Percentiles rank a stretch among this genome's conserved stretches.
Evolutionary conservation across 2,329 filamentous ascomycete genomes (phyloP).

Genomic region (Ophiostoma quercus): DNA sequence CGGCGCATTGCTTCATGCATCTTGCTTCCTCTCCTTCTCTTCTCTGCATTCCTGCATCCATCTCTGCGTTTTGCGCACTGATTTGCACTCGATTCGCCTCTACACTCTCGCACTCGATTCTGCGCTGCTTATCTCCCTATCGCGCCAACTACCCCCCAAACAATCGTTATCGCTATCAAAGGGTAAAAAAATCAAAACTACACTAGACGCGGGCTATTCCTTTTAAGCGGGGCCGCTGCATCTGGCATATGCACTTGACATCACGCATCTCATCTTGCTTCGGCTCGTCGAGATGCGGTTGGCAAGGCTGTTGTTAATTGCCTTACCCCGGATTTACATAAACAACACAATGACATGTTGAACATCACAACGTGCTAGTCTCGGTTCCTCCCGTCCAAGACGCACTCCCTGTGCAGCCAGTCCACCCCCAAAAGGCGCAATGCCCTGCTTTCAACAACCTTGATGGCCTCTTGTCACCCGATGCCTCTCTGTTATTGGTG

Average conservation of each 20-base stretch:
- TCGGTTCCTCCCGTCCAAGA: constrained; percentile 24
- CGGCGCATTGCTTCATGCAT: not conserved
- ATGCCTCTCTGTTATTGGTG: constrained; percentile 5
- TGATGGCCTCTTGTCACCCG: constrained; percentile 24
- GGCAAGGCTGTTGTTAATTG: constrained; percentile 4
- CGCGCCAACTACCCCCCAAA: constrained; percentile 2
- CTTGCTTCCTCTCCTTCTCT: not conserved
- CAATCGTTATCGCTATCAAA: constrained; percentile 15
- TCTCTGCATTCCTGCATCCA: not conserved
- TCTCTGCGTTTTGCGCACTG: not conserved
- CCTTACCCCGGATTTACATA: constrained; percentile 10
- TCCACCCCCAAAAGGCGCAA: not conserved
- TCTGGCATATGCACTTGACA: constrained; percentile 16
- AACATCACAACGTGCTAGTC: constrained; percentile 18
- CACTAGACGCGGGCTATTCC: constrained; percentile 24
- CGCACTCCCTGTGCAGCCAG: constrained; percentile 11
- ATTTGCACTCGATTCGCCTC: not conserved
- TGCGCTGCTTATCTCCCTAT: constrained; percentile 6
- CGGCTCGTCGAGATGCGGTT: constrained; percentile 12
- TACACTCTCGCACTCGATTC: not conserved
- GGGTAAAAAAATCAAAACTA: constrained; percentile 24
- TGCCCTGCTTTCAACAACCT: constrained; percentile 20
- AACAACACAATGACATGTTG: constrained; percentile 1
- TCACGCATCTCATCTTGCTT: constrained; percentile 25
- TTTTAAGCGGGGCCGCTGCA: constrained; percentile 20